Conservation (phyloP, 2,329 filamentous ascomycete genomes). For the Cladobotryum mycophilum region DNA sequence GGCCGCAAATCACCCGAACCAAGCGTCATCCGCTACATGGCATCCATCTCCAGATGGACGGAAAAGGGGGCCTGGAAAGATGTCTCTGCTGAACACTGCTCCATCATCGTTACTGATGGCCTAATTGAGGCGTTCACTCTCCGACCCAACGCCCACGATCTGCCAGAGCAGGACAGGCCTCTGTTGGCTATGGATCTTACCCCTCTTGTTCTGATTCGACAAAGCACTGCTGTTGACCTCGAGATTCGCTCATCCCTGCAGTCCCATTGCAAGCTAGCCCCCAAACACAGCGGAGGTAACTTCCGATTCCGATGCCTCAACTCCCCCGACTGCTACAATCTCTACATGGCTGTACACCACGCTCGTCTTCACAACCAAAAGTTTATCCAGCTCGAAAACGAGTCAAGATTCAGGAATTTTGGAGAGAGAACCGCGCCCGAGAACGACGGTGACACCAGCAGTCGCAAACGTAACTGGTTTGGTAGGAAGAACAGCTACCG, state of each 20-base stretch:
- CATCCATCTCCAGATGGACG: conserved; percentile 56
- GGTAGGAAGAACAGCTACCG: conserved; percentile 60
- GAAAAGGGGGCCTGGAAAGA: conserved; percentile 57
- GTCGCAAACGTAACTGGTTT: conserved; percentile 50
- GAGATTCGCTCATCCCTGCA: conserved; percentile 86
- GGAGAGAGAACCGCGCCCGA: conserved; percentile 48
- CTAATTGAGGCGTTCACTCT: conserved; percentile 52
- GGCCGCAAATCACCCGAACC: conserved; percentile 47
- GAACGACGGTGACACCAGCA: conserved; percentile 42
- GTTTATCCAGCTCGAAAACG: conserved; percentile 63
- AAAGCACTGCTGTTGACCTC: conserved; percentile 88
- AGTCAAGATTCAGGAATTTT: conserved; percentile 66
- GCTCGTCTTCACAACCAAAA: conserved; percentile 89
- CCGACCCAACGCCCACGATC: conserved; percentile 18
- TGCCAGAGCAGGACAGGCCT: conserved; percentile 31
- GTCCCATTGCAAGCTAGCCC: conserved; percentile 60
- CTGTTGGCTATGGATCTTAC: conserved; percentile 76
- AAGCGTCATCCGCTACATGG: conserved; percentile 36
- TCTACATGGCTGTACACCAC: conserved; percentile 83
- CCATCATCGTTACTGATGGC: conserved; percentile 51
- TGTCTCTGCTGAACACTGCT: conserved; percentile 44
- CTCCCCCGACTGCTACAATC: conserved; percentile 67
- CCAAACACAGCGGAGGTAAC: conserved; percentile 58
- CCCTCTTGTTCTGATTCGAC: conserved; percentile 80
- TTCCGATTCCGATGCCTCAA: conserved; percentile 85